Evolutionary conservation across 768 basidiomycete species (phyloP).

Genomic region (Lactarius psammicola): DNA sequence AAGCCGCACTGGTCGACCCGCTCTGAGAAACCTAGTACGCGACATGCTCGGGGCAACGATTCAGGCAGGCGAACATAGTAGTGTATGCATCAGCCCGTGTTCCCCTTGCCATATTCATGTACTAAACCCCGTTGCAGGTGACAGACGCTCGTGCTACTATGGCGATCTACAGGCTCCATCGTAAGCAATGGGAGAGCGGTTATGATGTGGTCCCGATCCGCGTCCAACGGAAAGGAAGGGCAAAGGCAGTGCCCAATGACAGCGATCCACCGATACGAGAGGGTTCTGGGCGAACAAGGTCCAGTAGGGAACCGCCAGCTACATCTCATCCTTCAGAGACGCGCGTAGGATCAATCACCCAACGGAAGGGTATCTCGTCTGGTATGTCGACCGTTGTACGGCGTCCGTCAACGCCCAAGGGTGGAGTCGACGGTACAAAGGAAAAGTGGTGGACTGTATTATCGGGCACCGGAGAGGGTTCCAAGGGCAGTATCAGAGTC

Average conservation of each 20-base stretch:
- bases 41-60: constrained; percentile 79
- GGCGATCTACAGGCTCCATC: constrained; percentile 85
- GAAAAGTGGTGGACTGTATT: constrained; percentile 24
- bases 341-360: constrained; percentile 1
- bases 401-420: constrained; percentile 8
- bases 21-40: constrained; percentile 75
- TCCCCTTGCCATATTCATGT: not conserved
- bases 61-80: constrained; percentile 87
- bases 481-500: constrained; percentile 15
- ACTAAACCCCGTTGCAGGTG: constrained; percentile 49
- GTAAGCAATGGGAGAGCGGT: constrained; percentile 71
- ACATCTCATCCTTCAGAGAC: not conserved
- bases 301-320: not conserved
- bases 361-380: constrained; percentile 24
- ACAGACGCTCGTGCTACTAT: constrained; percentile 93
- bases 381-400: constrained; percentile 25
- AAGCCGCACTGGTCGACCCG: constrained; percentile 61
- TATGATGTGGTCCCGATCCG: constrained; percentile 19
- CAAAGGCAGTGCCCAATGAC: constrained; percentile 22
- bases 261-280: not conserved
- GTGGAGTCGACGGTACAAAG: constrained; percentile 1
- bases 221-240: constrained; percentile 3
- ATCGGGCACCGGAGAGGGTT: constrained; percentile 3
- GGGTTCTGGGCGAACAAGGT: not conserved
- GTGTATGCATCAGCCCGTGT: constrained; percentile 51